These are phyloP conservation scores for Neopestalotiopsis clavispora DNA, from an alignment of 2,329 filamentous ascomycete species.

Conservation along the genomic window DNA sequence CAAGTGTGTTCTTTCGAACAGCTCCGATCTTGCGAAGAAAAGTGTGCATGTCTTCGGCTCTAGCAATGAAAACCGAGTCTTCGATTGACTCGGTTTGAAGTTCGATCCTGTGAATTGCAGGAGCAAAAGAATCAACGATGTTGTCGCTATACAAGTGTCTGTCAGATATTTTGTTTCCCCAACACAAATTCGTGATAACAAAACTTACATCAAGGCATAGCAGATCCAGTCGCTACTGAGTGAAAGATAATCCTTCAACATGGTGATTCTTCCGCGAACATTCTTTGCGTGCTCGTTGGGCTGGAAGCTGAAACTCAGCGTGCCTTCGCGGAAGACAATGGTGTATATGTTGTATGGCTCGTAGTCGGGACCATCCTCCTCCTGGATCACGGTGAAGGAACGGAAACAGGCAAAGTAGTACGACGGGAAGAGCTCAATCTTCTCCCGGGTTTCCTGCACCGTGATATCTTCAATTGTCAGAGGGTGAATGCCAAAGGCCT, in stretches of 20 bases:
- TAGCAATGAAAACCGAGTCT: constrained; percentile 91
- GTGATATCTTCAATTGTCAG: constrained; percentile 96
- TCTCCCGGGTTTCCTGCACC: constrained; percentile 94
- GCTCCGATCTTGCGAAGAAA: constrained; percentile 89
- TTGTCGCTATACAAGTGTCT: constrained; percentile 70
- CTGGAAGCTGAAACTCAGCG: constrained; percentile 91
- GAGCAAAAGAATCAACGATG: constrained; percentile 95
- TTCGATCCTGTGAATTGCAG: constrained; percentile 86
- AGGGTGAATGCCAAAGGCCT: constrained; percentile 94
- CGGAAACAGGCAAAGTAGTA: constrained; percentile 99
- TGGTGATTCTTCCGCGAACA: constrained; percentile 88
- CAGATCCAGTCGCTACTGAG: constrained; percentile 98
- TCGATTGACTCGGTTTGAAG: constrained; percentile 90
- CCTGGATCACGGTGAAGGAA: constrained; percentile 81
- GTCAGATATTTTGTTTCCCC: constrained; percentile 29
- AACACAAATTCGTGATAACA: not conserved
- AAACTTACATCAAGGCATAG: constrained; percentile 88
- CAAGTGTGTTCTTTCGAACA: constrained; percentile 93
- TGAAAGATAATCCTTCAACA: constrained; percentile 92
- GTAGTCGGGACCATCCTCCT: constrained; percentile 81
- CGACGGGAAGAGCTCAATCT: constrained; percentile 95
- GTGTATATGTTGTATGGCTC: constrained; percentile 97
- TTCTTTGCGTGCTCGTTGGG: constrained; percentile 86
- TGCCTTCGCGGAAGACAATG: constrained; percentile 93
- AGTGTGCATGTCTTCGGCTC: constrained; percentile 84